A percentile compares a stretch with the other conserved stretches of the same genome.
Evolutionary conservation across 306 rosid genomes (phyloP).

Genomic region (Dryas alaskensis): DNA sequence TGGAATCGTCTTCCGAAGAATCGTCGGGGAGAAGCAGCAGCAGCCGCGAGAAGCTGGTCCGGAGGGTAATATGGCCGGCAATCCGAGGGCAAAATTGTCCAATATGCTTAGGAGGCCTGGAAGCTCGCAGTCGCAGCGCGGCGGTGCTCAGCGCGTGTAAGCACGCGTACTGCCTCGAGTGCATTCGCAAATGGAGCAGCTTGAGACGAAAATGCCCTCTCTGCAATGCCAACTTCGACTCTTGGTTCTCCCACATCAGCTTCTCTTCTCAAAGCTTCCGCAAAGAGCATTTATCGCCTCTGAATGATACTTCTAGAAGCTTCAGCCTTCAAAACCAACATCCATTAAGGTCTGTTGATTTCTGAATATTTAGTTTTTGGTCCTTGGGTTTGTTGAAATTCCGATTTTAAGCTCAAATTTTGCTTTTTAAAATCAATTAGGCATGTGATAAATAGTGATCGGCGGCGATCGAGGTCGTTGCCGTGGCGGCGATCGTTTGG

Average conservation of each 20-base stretch:
- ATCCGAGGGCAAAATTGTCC: conserved; percentile 47
- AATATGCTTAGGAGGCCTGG: conserved; percentile 39
- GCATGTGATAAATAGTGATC: conserved; percentile 20
- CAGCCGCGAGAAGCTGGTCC: conserved; percentile 31
- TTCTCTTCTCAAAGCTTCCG: conserved; percentile 37
- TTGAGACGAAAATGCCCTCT: conserved; percentile 55
- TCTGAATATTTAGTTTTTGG: conserved; percentile 9
- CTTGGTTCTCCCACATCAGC: conserved; percentile 44
- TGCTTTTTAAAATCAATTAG: conserved; percentile 11
- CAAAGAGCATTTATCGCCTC: conserved; percentile 28
- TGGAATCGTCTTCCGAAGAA: conserved; percentile 6
- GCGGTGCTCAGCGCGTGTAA: conserved; percentile 43
- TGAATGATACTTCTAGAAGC: background rate
- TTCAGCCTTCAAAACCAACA: conserved; percentile 2
- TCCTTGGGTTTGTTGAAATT: background rate
- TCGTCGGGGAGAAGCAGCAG: conserved; percentile 4
- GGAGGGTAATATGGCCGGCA: conserved; percentile 40
- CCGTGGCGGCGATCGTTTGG: conserved; percentile 66
- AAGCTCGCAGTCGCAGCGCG: conserved; percentile 28
- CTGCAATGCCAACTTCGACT: conserved; percentile 49
- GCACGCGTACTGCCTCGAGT: conserved; percentile 49
- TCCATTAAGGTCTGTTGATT: conserved; percentile 10
- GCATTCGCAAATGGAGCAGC: conserved; percentile 60
- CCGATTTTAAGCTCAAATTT: conserved; percentile 1
- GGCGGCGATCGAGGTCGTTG: conserved; percentile 36